Base-by-base conservation (phyloP, 192 early-diverging fungal genomes). In the Spinellus fusiger region DNA sequence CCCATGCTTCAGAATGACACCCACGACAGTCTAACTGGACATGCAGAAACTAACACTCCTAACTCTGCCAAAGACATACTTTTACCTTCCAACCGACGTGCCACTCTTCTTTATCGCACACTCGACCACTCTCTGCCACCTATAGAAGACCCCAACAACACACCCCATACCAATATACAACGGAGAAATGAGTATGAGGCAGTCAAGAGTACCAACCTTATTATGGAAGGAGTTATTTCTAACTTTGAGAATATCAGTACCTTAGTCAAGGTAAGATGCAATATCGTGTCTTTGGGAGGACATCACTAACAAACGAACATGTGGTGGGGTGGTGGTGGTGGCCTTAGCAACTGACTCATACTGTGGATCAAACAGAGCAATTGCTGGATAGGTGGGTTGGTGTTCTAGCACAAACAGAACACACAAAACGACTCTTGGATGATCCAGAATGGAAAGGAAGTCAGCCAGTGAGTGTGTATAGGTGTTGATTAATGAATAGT, bases 321-420 rank as follows among this genome's bases (percentile, higher is more conserved):
- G n/a, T n/a, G n/a, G n/a, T n/a, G n/a, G n/a, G n/a, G n/a, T 48
- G 16, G 49, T 13, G 18, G 27, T 31, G 25, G 3, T 59, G 15
- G 4, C 28, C 15, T 13, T 49, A 71, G 65, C 76, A 75, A 63
- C 80, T 82, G 47, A 75, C 71, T 40, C 73, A 74, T 66, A 82
- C 77, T 15, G 70, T 82, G 10, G 69, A 75, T 54, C 74, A 82
- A 62, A 78, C 80, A 15, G 74, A 78, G 8, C 78, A 80, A 54
- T 51, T 82, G 37, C 64, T 82, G 28, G 78, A 82, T 40, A 54
- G 74, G 15, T 82, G 80, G 80, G 74, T 78, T 26, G 62, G 66
- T 34, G 73, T 80, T 28, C 55, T 82, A 31, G 80, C 80, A 31
- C 80, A 82, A 38, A 78, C 77, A 16, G 62, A 75, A 25, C 80